Percentiles rank a stretch among this genome's conserved stretches.
Evolutionary conservation across 2,329 filamentous ascomycete genomes (phyloP).

Genomic region (Elsinoe perseae): DNA sequence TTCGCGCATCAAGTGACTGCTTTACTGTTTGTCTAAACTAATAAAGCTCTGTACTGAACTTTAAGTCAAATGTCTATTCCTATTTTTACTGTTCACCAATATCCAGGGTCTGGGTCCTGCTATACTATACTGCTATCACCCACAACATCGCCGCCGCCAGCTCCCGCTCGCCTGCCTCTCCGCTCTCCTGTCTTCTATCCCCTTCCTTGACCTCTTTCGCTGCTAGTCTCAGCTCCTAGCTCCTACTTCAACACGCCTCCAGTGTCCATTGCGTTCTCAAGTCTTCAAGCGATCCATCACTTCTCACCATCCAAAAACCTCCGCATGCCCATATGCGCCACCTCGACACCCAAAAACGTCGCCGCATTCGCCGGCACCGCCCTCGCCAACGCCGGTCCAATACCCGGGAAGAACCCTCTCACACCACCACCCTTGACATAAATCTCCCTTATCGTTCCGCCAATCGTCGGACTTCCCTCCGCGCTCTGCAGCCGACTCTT

Average conservation of each 20-base stretch:
- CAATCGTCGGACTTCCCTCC: conserved; percentile 73
- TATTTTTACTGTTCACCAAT: neutral
- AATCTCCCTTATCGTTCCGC: conserved; percentile 71
- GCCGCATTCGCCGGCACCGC: conserved; percentile 95
- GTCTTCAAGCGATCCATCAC: neutral
- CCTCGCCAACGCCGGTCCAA: conserved; percentile 83
- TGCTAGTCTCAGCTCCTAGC: neutral
- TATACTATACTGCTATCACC: neutral
- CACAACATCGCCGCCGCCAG: too few relatives aligned
- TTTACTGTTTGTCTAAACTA: too few relatives aligned
- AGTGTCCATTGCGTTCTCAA: neutral
- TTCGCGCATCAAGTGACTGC: too few relatives aligned
- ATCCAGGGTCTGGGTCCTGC: neutral
- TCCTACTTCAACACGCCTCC: neutral
- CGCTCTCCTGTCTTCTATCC: neutral
- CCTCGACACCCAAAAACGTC: conserved; percentile 80
- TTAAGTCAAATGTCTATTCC: neutral
- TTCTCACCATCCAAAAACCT: conserved; percentile 53
- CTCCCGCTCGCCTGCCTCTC: neutral
- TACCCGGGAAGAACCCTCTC: conserved; percentile 94
- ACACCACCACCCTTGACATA: conserved; percentile 67
- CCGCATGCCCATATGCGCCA: conserved; percentile 75
- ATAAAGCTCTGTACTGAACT: too few relatives aligned
- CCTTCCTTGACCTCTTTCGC: neutral
- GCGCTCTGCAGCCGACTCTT: conserved; percentile 91